phyloP scores from a whole-genome alignment of 2,329 filamentous ascomycete genomes.

The Epichloe bromicola region DNA sequence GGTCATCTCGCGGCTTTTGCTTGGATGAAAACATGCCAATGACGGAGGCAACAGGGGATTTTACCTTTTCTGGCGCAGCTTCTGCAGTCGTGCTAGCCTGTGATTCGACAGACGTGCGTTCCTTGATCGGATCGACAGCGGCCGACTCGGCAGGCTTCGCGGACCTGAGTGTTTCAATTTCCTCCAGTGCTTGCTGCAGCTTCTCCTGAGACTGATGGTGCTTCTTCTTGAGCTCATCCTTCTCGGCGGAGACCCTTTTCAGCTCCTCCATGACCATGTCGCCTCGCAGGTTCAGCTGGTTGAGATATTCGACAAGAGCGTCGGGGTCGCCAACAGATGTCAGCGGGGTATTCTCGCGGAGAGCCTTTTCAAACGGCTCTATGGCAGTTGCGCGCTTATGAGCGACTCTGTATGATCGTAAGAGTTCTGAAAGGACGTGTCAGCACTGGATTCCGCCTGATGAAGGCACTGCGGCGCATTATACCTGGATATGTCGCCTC shows the following conservation, averaged over 20 bases:
- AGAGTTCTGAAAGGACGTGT: conserved; percentile 46
- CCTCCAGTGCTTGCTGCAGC: conserved; percentile 46
- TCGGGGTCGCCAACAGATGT: conserved; percentile 77
- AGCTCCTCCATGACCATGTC: conserved; percentile 93
- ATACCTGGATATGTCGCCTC: conserved; percentile 76
- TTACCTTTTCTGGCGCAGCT: conserved; percentile 18
- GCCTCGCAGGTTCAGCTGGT: conserved; percentile 70
- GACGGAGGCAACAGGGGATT: conserved; percentile 37
- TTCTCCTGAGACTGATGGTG: conserved; percentile 55
- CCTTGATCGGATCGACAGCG: conserved; percentile 19
- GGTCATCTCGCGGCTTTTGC: conserved; percentile 23
- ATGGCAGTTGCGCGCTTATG: conserved; percentile 78
- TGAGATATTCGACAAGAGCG: conserved; percentile 79
- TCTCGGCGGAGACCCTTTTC: conserved; percentile 72
- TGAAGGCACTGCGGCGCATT: conserved; percentile 3
- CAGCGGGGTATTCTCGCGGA: conserved; percentile 86
- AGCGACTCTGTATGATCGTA: conserved; percentile 84
- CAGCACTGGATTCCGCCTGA: neutral
- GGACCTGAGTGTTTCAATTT: conserved; percentile 40
- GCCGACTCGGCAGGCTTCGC: conserved; percentile 15
- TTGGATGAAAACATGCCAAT: conserved; percentile 37
- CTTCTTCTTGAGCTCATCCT: conserved; percentile 68
- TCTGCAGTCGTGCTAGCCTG: conserved; percentile 5
- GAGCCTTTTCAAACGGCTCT: conserved; percentile 81
- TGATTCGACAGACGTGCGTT: conserved; percentile 16